Base-by-base conservation (phyloP, 352 stramenopile genomes). In the Globisporangium iwayamae region DNA sequence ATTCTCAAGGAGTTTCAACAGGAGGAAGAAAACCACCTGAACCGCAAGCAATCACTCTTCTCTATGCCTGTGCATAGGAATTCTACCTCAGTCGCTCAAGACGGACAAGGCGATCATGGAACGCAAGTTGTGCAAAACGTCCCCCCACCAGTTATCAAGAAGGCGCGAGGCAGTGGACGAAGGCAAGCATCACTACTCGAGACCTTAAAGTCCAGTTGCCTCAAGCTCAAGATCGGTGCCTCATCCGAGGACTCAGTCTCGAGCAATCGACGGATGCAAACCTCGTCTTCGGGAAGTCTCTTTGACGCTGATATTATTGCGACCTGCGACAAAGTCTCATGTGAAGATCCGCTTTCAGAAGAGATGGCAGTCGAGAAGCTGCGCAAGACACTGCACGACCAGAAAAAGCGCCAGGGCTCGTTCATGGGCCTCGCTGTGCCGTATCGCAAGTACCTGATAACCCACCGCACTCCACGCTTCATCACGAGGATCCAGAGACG, bases 271-370 rank as follows among this genome's bases (percentile, higher is more conserved):
- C 25, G 30, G 13, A 22, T 60, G 7, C 32, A 38, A 14, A 22
- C 43, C 14, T 30, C 51, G 7, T 10, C 56, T 3, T 48, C 48
- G 3, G 34, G 60, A 1, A 38, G 41, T 20, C 16, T 65, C 2
- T 61, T 64, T 55, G 39, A 47, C 13, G 7, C 22, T 5, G 28
- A 56, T 4, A 11, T 50, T 3, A 36, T 69, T 18, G 28, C 32
- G 2, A 53, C 54, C 14, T 67, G 58, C 30, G 64, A 70, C 41
- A 52, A 45, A 7, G 39, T 32, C 32, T 55, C 41, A 1, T 9
- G 36, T 7, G 56, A 60, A 4, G 63, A 78, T 38, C 71, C 71
- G 41, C 46, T 76, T n/a, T 72, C 71, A 0, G 71, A 78, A 14
- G 66, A 62, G n/a, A 69, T 66, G 30, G 50, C 68, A 6, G 56